Percentiles rank a stretch among this genome's conserved stretches.
These are phyloP conservation scores for Coemansia sp. DNA, from an alignment of 192 early-diverging fungal genomes.

Conservation along the genomic window DNA sequence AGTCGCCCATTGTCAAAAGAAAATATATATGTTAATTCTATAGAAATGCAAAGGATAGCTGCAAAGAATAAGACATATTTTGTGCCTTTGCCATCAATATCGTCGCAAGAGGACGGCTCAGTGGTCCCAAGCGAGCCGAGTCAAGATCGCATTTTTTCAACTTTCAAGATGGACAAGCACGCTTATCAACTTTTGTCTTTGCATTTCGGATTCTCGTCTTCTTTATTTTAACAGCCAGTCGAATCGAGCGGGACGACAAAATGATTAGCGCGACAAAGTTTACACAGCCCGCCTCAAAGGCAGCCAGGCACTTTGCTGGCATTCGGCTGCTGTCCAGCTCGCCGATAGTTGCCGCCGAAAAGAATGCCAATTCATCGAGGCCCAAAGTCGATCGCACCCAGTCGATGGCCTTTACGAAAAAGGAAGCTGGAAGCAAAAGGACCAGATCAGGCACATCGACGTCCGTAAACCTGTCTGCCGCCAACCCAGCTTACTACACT, in stretches of 20 bases:
- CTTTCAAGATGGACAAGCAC: neutral
- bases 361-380: neutral
- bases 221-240: neutral
- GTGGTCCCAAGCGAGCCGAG: neutral
- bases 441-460: slow-evolving; percentile 36
- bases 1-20: slow-evolving; percentile 11
- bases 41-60: neutral
- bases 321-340: neutral
- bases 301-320: slow-evolving; percentile 1
- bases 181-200: neutral
- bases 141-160: neutral
- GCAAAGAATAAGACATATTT: neutral
- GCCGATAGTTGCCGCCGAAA: neutral
- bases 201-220: neutral
- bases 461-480: slow-evolving; percentile 30
- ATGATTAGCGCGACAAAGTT: slow-evolving; percentile 8
- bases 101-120: neutral
- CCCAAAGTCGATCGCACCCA: slow-evolving; percentile 36
- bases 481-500: slow-evolving; percentile 44
- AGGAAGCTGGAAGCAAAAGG: slow-evolving; percentile 17
- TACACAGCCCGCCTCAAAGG: slow-evolving; percentile 4
- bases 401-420: slow-evolving; percentile 44
- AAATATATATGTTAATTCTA: neutral
- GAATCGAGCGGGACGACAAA: neutral
- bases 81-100: neutral